These are phyloP conservation scores for Neophaeococcomyces aloes DNA, from an alignment of 2,329 filamentous ascomycete genomes.

Conservation along the genomic window DNA sequence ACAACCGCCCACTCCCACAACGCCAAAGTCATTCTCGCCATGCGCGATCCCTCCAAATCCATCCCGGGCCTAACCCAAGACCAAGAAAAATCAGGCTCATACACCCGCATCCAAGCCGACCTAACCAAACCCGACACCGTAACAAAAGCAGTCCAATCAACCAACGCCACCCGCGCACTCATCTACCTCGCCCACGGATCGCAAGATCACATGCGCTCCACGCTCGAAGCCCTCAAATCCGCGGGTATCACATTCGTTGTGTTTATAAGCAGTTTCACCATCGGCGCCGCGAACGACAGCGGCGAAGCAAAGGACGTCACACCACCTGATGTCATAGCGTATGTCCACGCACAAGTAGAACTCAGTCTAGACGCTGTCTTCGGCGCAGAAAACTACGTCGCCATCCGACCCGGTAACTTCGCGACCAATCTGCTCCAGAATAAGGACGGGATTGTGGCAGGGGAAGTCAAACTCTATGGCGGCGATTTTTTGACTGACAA, in stretches of 20 bases:
- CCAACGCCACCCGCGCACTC: slow-evolving; percentile 40
- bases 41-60: slow-evolving; percentile 37
- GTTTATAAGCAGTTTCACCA: slow-evolving; percentile 33
- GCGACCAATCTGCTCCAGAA: no score
- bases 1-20: slow-evolving; percentile 31
- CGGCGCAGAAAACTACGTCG: slow-evolving; percentile 34
- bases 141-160: slow-evolving; percentile 29
- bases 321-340: slow-evolving; percentile 29
- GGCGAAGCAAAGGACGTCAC: slow-evolving; percentile 23
- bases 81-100: slow-evolving; percentile 25
- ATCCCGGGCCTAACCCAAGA: slow-evolving; percentile 27
- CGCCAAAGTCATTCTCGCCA: slow-evolving; percentile 36
- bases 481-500: no score
- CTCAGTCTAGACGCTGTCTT: slow-evolving; percentile 31
- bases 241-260: slow-evolving; percentile 38
- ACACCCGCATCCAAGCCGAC: slow-evolving; percentile 36
- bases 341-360: slow-evolving; percentile 37
- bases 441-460: no score
- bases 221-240: slow-evolving; percentile 35
- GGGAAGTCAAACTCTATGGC: no score
- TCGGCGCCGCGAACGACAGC: slow-evolving; percentile 13
- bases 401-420: slow-evolving; percentile 36
- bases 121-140: slow-evolving; percentile 35
- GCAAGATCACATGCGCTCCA: slow-evolving; percentile 32
- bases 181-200: slow-evolving; percentile 34